phyloP scores from a whole-genome alignment of 176 grass and related monocot species.

The Lolium perenne region DNA sequence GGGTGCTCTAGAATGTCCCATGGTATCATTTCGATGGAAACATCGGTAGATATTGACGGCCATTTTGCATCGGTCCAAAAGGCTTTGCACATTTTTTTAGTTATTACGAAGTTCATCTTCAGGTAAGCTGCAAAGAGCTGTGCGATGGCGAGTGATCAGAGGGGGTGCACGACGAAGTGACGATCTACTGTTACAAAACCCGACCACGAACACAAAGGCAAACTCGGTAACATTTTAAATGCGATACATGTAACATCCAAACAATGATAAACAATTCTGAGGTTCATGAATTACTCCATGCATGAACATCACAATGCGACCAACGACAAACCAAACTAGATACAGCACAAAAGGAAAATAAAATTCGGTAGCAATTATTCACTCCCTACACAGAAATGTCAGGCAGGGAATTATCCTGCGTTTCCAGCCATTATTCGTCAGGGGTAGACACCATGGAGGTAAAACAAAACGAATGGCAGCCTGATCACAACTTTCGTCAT shows the following conservation, averaged over 20 bases:
- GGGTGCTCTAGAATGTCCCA: not conserved
- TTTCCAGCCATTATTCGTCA: constrained; percentile 50
- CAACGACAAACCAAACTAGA: constrained; percentile 33
- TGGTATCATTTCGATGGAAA: not conserved
- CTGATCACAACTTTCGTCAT: constrained; percentile 36
- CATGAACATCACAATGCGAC: constrained; percentile 8
- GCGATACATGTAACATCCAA: not conserved
- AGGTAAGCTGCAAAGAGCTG: not conserved
- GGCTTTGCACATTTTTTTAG: not conserved
- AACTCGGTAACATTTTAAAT: not conserved
- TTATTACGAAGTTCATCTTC: not conserved
- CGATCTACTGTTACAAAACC: too few species aligned
- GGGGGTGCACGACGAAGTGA: too few species aligned
- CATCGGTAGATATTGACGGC: not conserved
- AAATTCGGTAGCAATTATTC: constrained; percentile 54
- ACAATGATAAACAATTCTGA: not conserved
- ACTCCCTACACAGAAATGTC: constrained; percentile 28
- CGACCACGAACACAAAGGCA: not conserved
- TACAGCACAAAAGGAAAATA: constrained; percentile 28
- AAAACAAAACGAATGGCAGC: constrained; percentile 9
- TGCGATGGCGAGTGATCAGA: not conserved
- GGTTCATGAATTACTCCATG: constrained; percentile 30
- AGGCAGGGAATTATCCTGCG: constrained; percentile 6
- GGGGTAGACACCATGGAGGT: not conserved
- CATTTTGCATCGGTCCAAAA: not conserved